Evolutionary conservation across 2,329 filamentous ascomycete genomes (phyloP), one percentile per base, ranked within the genome.

Genomic region (Fusarium multiceps): DNA sequence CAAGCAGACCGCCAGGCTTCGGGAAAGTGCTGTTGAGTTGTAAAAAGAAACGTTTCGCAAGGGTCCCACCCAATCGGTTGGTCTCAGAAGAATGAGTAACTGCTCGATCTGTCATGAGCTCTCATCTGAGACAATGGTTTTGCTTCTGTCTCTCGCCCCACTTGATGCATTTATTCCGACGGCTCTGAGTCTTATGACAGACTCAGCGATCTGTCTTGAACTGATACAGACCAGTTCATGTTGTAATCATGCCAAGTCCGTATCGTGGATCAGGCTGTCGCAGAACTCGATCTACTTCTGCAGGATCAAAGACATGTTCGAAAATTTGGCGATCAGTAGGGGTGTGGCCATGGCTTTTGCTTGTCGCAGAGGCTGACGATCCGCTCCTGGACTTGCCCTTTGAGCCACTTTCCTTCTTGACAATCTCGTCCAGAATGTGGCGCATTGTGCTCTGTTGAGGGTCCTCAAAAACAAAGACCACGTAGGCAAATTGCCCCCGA

Each of bases 401-500:
- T 34, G 74, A 76, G 68, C 72, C 72, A 61, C 74, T 80, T 75
- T 78, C 77, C 59, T 88, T 88, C 72, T 87, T 88, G 57, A 80
- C 80, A 50, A 88, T 83, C 59, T 88, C 86, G 47, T 89, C 85
- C 25, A 83, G 78, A 62, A 89, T 86, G 66, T 86, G 74, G 55
- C 81, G 81, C n/a, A 81, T 78, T 1, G 86, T 88, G 78, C 83
- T 87, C 75, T 87, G 85, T 49, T 77, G 74, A 6, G 82, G 78
- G 61, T 90, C 86, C 68, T 90, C 88, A 68, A 92, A 90, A 14
- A 88, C 86, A 75, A 92, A 92, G 8, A 88, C 84, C 32, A 90
- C 86, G 68, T 87, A 86, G 55, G 82, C 78, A 73, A 92, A 89
- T 60, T 88, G 86, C 20, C 89, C 88, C 16, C 86, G 82, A 40